Conservation (phyloP, 2,329 filamentous ascomycete species). For the Cladophialophora exuberans region DNA sequence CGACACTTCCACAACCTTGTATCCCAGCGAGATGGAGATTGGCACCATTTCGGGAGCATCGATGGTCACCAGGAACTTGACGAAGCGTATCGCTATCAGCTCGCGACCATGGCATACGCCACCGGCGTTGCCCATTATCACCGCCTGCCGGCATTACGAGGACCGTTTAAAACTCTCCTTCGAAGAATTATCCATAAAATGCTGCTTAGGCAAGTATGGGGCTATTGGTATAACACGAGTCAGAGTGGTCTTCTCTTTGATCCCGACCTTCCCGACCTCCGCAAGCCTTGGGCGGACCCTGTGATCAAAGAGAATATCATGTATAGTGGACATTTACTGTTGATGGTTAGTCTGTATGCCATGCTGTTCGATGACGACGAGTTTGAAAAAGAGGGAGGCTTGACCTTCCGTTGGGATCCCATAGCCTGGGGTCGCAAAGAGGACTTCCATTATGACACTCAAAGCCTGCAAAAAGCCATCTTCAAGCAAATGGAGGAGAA, state of each 20-base stretch:
- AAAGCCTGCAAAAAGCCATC: conserved; percentile 41
- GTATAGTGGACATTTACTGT: conserved; percentile 47
- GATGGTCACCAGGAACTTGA: conserved; percentile 44
- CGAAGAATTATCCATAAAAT: conserved; percentile 12
- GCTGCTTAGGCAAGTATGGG: conserved; percentile 43
- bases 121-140: conserved; percentile 5
- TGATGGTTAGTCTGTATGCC: conserved; percentile 32
- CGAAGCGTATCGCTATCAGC: conserved; percentile 39
- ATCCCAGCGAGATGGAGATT: conserved; percentile 20
- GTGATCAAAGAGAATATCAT: conserved; percentile 48
- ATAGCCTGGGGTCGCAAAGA: conserved; percentile 42
- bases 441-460: conserved; percentile 38
- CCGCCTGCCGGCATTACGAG: conserved; percentile 1
- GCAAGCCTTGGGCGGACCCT: conserved; percentile 48
- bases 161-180: conserved; percentile 1
- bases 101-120: conserved; percentile 4
- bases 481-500: conserved; percentile 44
- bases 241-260: conserved; percentile 40
- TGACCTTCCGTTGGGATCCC: conserved; percentile 45
- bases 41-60: conserved; percentile 13
- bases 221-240: conserved; percentile 47
- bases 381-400: conserved; percentile 39
- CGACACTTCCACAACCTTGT: conserved; percentile 24
- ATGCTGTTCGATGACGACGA: conserved; percentile 42
- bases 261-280: conserved; percentile 43